Conservation (phyloP, 2,329 filamentous ascomycete genomes). For the Dothideomycetes sp. region DNA sequence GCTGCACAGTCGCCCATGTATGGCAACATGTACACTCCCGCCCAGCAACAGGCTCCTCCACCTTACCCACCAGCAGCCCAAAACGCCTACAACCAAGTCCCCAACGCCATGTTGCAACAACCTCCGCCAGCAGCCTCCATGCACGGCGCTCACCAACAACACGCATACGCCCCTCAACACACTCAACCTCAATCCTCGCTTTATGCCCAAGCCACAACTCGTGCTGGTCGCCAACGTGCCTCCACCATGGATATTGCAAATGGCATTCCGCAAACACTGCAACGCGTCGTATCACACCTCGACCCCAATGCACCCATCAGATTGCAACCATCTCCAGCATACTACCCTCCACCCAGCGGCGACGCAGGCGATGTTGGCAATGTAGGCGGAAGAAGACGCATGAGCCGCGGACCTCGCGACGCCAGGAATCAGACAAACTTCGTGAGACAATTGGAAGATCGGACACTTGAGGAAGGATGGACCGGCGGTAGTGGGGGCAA, state of each 20-base stretch:
- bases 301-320: slow-evolving; percentile 92
- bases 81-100: slow-evolving; percentile 60
- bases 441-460: slow-evolving; percentile 87
- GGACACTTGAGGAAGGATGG: slow-evolving; percentile 83
- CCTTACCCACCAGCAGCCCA: slow-evolving; percentile 54
- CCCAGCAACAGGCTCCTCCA: slow-evolving; percentile 56
- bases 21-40: slow-evolving; percentile 57
- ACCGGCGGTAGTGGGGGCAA: slow-evolving; percentile 29
- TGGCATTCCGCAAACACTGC: slow-evolving; percentile 84
- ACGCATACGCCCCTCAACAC: slow-evolving; percentile 23
- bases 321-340: slow-evolving; percentile 88
- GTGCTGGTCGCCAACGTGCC: slow-evolving; percentile 75
- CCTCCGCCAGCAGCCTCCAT: slow-evolving; percentile 35
- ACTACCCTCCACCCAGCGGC: slow-evolving; percentile 86
- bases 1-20: slow-evolving; percentile 47
- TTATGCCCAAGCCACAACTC: slow-evolving; percentile 65
- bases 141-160: slow-evolving; percentile 31
- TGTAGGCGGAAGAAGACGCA: slow-evolving; percentile 64
- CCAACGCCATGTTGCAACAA: slow-evolving; percentile 52
- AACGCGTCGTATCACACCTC: slow-evolving; percentile 89
- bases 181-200: slow-evolving; percentile 53
- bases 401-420: slow-evolving; percentile 36
- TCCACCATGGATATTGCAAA: slow-evolving; percentile 79
- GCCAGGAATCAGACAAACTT: slow-evolving; percentile 65
- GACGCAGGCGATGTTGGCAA: slow-evolving; percentile 56